A percentile compares a stretch with the other conserved stretches of the same genome.
These are phyloP conservation scores for Penicillium concentricum DNA, from an alignment of 2,329 filamentous ascomycete genomes.

Conservation along the genomic window DNA sequence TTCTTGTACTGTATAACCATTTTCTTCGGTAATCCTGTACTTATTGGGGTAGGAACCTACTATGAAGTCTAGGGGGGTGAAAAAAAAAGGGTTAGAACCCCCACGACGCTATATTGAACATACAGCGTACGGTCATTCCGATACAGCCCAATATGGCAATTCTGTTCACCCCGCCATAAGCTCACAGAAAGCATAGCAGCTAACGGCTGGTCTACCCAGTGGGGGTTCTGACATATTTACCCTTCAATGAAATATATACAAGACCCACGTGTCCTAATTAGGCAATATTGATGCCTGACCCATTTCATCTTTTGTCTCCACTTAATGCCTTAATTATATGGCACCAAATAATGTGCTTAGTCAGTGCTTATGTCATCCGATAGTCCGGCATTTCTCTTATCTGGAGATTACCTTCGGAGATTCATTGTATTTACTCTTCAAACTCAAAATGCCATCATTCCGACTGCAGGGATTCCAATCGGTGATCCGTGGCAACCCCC, in stretches of 20 bases:
- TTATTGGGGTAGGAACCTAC: too few relatives aligned
- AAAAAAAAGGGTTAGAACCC: background rate
- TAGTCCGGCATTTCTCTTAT: constrained; percentile 5
- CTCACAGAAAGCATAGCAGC: background rate
- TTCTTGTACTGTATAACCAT: too few relatives aligned
- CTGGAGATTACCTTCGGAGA: background rate
- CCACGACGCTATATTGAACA: background rate
- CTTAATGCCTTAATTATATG: background rate
- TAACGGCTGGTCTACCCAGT: background rate
- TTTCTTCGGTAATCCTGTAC: too few relatives aligned
- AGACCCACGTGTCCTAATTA: background rate
- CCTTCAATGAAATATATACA: background rate
- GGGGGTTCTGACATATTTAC: background rate
- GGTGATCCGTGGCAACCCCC: constrained; percentile 35
- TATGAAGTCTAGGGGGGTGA: background rate
- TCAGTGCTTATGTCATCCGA: constrained; percentile 9
- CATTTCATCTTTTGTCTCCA: too few relatives aligned
- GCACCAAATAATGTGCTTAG: background rate
- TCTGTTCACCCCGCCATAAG: background rate
- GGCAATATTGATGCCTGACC: background rate
- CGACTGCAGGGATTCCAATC: constrained; percentile 52
- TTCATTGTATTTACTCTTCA: background rate
- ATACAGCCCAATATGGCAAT: background rate
- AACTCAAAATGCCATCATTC: constrained; percentile 50
- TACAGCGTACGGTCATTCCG: background rate